A percentile compares a stretch with the other conserved stretches of the same genome.
phyloP scores from a whole-genome alignment of 2,329 filamentous ascomycete genomes.

The Nothopassalora personata region DNA sequence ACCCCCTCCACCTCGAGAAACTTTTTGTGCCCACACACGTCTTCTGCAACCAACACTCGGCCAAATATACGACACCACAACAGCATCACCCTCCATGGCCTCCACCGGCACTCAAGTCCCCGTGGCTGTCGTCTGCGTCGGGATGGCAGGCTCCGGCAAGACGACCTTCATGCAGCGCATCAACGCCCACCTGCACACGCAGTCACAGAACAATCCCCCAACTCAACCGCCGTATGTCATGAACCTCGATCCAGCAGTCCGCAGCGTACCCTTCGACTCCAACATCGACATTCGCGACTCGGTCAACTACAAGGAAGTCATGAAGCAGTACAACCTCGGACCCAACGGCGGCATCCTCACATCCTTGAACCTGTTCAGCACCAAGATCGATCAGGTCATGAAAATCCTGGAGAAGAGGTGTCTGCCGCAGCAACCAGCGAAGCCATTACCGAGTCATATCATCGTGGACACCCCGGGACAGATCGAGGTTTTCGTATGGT shows the following conservation, averaged over 20 bases:
- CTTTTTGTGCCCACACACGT: constrained; percentile 2
- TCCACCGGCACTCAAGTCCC: constrained; percentile 44
- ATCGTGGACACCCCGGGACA: constrained; percentile 94
- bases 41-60: background rate
- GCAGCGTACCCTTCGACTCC: constrained; percentile 86
- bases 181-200: constrained; percentile 79
- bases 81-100: constrained; percentile 8
- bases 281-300: constrained; percentile 99
- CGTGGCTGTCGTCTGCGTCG: constrained; percentile 83
- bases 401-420: constrained; percentile 78
- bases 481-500: constrained; percentile 99
- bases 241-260: constrained; percentile 92
- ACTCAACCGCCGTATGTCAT: constrained; percentile 85
- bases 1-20: constrained; percentile 1
- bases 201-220: constrained; percentile 38
- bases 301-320: constrained; percentile 99
- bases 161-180: constrained; percentile 99
- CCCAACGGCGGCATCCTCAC: constrained; percentile 97
- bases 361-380: constrained; percentile 90
- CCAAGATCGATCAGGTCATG: constrained; percentile 95
- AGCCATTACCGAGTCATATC: constrained; percentile 68
- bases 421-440: constrained; percentile 34
- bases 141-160: constrained; percentile 98
- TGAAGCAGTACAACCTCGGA: constrained; percentile 97
- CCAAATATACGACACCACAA: background rate